Percentiles rank a stretch among this genome's conserved stretches.
Conservation (phyloP, 306 rosid species). For the Trichosanthes truncata region DNA sequence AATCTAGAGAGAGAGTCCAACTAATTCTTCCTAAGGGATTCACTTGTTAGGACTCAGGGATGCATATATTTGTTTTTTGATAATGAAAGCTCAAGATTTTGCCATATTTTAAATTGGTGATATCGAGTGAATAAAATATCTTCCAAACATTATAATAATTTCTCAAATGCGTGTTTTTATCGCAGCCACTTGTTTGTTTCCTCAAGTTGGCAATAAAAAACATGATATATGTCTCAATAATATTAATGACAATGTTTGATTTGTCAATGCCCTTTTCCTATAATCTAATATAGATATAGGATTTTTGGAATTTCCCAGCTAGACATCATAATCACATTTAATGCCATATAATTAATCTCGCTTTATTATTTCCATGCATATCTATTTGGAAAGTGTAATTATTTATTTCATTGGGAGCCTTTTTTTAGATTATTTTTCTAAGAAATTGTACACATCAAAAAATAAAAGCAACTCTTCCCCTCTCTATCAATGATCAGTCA, state of each 20-base stretch:
- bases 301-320: background rate
- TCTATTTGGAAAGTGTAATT: background rate
- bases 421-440: background rate
- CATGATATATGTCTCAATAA: background rate
- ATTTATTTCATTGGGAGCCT: background rate
- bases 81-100: background rate
- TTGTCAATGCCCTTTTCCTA: background rate
- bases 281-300: background rate
- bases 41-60: no score
- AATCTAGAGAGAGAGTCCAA: background rate
- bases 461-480: background rate
- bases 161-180: background rate
- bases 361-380: background rate
- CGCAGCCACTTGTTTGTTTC: background rate
- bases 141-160: background rate
- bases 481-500: background rate
- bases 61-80: background rate
- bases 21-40: background rate
- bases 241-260: background rate
- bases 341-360: background rate
- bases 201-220: background rate
- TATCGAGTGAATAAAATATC: background rate
- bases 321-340: background rate
- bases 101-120: background rate
- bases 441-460: background rate